phyloP scores from a whole-genome alignment of 192 early-diverging fungal genomes.

The Pecoramyces ruminantium region DNA sequence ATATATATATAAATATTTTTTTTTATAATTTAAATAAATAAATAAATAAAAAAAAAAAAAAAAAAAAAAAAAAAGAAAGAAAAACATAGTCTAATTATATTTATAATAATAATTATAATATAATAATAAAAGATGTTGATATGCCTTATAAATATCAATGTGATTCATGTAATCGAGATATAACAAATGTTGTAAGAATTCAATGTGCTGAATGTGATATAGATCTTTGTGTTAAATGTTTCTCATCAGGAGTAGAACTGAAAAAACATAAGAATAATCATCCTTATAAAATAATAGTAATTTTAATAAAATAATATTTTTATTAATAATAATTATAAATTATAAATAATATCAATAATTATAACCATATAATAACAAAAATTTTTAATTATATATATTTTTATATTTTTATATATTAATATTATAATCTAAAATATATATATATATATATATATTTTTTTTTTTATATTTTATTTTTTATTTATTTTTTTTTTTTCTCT shows the following conservation, averaged over 20 bases:
- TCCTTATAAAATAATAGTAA: conserved; percentile 74
- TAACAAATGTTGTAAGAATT: conserved; percentile 78
- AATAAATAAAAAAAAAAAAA: too few species aligned
- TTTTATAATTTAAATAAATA: too few species aligned
- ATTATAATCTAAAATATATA: too few species aligned
- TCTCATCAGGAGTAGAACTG: conserved; percentile 64
- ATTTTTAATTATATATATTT: too few species aligned
- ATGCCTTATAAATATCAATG: conserved; percentile 23
- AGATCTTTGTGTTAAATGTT: conserved; percentile 89
- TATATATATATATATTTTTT: background rate
- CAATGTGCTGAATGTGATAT: conserved; percentile 57
- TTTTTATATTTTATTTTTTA: background rate
- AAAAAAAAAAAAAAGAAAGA: too few species aligned
- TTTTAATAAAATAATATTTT: too few species aligned
- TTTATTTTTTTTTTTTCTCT: background rate
- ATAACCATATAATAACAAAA: too few species aligned
- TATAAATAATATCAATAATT: too few species aligned
- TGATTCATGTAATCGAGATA: conserved; percentile 75
- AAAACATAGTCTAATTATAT: too few species aligned
- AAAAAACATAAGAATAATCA: conserved; percentile 70
- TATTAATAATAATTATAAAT: too few species aligned
- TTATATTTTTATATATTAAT: too few species aligned
- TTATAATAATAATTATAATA: background rate
- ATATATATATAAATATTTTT: too few species aligned
- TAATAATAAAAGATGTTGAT: background rate